phyloP scores from a whole-genome alignment of 192 early-diverging fungal genomes.

The Coemansia sp. region DNA sequence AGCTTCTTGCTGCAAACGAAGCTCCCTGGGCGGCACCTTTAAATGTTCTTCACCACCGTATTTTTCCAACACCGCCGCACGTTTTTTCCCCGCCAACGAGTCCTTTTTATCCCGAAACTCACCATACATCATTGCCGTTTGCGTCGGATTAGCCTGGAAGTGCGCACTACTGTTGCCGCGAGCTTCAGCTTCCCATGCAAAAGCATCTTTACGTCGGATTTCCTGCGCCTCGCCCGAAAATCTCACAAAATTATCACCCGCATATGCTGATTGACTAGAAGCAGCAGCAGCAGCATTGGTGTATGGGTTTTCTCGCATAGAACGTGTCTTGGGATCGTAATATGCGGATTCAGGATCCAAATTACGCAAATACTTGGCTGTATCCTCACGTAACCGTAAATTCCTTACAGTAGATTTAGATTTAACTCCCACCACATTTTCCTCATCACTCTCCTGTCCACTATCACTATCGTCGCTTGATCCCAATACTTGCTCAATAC shows the following conservation, averaged over 20 bases:
- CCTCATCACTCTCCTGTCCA: conserved; percentile 82
- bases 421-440: conserved; percentile 84
- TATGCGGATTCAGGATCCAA: conserved; percentile 91
- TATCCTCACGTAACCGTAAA: conserved; percentile 98
- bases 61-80: conserved; percentile 75
- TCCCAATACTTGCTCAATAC: conserved; percentile 30
- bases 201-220: conserved; percentile 81
- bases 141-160: conserved; percentile 94
- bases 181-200: conserved; percentile 91
- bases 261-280: conserved; percentile 44
- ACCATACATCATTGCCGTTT: conserved; percentile 85
- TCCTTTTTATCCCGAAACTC: conserved; percentile 85
- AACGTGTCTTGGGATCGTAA: conserved; percentile 98
- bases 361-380: conserved; percentile 97
- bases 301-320: conserved; percentile 97
- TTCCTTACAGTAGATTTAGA: conserved; percentile 93
- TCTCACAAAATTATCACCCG: conserved; percentile 93
- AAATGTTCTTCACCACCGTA: conserved; percentile 98
- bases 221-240: conserved; percentile 85
- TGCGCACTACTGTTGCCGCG: conserved; percentile 80
- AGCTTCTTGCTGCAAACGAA: conserved; percentile 88
- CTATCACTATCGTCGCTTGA: conserved; percentile 70
- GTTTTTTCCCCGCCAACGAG: conserved; percentile 66
- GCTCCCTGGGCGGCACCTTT: conserved; percentile 81
- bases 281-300: conserved; percentile 60